Evolutionary conservation across 106 monocot species (phyloP).

Genomic region (Hemerocallis citrina): DNA sequence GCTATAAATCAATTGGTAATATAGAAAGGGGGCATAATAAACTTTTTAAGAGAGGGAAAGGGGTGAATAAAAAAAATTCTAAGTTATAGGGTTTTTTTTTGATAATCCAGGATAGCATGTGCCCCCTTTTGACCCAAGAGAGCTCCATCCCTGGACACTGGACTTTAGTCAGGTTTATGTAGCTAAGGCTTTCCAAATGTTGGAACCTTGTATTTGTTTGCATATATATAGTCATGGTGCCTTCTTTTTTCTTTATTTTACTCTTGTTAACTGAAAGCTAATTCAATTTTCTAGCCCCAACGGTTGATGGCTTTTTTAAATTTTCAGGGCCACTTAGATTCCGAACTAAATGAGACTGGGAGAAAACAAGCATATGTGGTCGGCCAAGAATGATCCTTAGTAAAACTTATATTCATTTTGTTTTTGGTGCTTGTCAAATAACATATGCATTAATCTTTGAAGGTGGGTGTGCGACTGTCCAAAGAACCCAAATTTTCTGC

Average conservation of each 20-base stretch:
- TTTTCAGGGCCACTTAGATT: constrained; percentile 69
- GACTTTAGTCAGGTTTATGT: too few species aligned
- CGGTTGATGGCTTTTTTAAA: background rate
- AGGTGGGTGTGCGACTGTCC: constrained; percentile 61
- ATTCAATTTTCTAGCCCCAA: background rate
- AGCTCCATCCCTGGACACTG: too few species aligned
- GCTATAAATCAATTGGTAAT: too few species aligned
- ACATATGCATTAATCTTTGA: constrained; percentile 7
- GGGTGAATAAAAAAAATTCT: too few species aligned
- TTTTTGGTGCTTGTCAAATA: background rate
- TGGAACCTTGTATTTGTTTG: too few species aligned
- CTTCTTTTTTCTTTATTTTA: background rate
- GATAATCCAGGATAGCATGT: too few species aligned
- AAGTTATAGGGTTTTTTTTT: too few species aligned
- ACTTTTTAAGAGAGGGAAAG: too few species aligned
- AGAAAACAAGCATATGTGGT: constrained; percentile 68
- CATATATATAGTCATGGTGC: background rate
- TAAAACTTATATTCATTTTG: background rate
- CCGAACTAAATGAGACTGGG: constrained; percentile 80
- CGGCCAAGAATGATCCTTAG: constrained; percentile 6
- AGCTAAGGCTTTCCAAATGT: too few species aligned
- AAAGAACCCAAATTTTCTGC: constrained; percentile 50
- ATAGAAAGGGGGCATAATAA: too few species aligned
- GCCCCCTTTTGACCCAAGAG: too few species aligned
- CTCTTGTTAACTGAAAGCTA: background rate